A percentile compares a stretch with the other conserved stretches of the same genome.
phyloP scores from a whole-genome alignment of 768 basidiomycete genomes.

The Russula virescens region DNA sequence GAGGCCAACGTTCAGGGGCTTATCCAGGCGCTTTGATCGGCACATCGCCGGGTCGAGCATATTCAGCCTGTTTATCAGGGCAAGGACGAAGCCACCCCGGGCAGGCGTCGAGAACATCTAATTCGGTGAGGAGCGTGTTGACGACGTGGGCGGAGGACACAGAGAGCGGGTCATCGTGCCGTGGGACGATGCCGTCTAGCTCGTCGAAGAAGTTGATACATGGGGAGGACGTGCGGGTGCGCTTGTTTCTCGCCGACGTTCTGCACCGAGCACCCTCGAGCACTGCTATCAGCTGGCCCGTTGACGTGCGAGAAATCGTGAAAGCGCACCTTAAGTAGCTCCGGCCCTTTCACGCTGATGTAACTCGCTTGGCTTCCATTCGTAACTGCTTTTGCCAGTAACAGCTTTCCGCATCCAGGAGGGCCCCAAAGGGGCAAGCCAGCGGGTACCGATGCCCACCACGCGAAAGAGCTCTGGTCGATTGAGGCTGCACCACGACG shows the following conservation, averaged over 20 bases:
- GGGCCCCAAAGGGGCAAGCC: slow-evolving; percentile 99
- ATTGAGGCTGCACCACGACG: slow-evolving; percentile 99
- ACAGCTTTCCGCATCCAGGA: slow-evolving; percentile 95
- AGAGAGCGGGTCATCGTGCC: slow-evolving; percentile 80
- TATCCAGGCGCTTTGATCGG: slow-evolving; percentile 91
- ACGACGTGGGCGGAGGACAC: slow-evolving; percentile 93
- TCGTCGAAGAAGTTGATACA: slow-evolving; percentile 97
- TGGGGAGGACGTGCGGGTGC: slow-evolving; percentile 89
- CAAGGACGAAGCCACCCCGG: slow-evolving; percentile 90
- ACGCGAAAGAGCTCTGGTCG: slow-evolving; percentile 81
- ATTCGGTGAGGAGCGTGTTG: slow-evolving; percentile 89
- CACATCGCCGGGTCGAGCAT: slow-evolving; percentile 99
- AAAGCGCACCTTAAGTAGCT: slow-evolving; percentile 73
- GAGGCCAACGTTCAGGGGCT: too few relatives aligned
- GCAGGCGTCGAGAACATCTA: slow-evolving; percentile 84
- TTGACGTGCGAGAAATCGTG: background rate
- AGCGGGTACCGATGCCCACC: slow-evolving; percentile 88
- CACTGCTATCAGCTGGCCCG: background rate
- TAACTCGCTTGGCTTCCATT: slow-evolving; percentile 95
- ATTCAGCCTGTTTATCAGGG: slow-evolving; percentile 91
- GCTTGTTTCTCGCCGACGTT: slow-evolving; percentile 95
- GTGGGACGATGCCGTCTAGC: slow-evolving; percentile 85
- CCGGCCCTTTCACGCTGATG: slow-evolving; percentile 96
- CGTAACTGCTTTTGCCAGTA: slow-evolving; percentile 97
- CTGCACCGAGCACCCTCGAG: slow-evolving; percentile 46